Conservation (phyloP, 805 yeast genomes). For the Blastobotrys attinorum region DNA sequence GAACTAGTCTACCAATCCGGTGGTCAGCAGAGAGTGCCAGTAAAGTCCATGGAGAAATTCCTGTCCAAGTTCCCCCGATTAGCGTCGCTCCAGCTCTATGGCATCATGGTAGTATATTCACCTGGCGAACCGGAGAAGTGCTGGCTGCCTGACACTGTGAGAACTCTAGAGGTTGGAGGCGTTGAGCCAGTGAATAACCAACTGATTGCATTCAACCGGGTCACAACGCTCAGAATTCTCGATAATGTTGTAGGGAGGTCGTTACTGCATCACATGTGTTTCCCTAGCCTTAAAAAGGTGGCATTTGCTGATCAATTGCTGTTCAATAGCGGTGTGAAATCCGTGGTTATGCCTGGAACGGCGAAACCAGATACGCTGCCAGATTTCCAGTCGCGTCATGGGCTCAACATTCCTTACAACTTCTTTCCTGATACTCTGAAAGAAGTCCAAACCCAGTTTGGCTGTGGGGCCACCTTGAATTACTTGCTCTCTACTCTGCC, state of each 20-base stretch:
- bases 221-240: neutral
- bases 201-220: neutral
- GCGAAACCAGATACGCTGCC: neutral
- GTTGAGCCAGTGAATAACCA: neutral
- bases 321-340: neutral
- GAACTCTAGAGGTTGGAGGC: neutral
- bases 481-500: neutral
- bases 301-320: neutral
- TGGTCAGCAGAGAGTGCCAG: neutral
- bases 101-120: neutral
- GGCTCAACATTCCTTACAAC: neutral
- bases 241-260: neutral
- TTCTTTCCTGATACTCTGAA: neutral
- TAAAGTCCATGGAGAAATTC: neutral
- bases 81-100: neutral
- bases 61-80: neutral
- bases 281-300: neutral
- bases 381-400: neutral
- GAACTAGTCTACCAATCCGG: neutral
- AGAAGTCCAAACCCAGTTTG: neutral
- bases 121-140: neutral
- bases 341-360: neutral
- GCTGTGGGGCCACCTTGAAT: neutral
- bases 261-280: neutral
- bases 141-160: neutral